A percentile compares a stretch with the other conserved stretches of the same genome.
phyloP scores from a whole-genome alignment of 164 flowering plant genomes.

The Umbilicus rupestris region DNA sequence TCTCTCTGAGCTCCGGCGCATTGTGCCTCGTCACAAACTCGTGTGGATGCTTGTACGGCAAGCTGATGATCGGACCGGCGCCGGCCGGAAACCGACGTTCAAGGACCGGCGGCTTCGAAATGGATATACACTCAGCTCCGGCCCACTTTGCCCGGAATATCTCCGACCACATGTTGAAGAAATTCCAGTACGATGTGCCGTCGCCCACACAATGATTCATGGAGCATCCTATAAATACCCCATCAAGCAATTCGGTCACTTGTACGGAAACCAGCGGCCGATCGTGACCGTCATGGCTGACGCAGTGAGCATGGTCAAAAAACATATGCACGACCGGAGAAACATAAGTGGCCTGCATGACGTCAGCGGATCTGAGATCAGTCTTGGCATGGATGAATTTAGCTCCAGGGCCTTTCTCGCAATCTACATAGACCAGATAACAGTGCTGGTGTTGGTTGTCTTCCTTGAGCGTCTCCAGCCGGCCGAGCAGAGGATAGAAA shows the following conservation, averaged over 20 bases:
- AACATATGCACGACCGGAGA: conserved; percentile 37
- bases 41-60: conserved; percentile 29
- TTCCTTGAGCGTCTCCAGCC: conserved; percentile 20
- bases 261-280: conserved; percentile 37
- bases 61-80: conserved; percentile 20
- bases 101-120: conserved; percentile 26
- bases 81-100: conserved; percentile 29
- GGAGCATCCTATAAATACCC: conserved; percentile 47
- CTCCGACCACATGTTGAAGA: conserved; percentile 40
- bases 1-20: conserved; percentile 23
- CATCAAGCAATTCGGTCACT: conserved; percentile 45
- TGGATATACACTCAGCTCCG: neutral
- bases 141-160: conserved; percentile 17
- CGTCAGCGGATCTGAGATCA: conserved; percentile 22
- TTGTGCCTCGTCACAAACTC: conserved; percentile 27
- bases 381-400: conserved; percentile 32
- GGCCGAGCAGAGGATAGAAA: conserved; percentile 48
- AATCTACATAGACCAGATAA: conserved; percentile 27
- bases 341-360: conserved; percentile 34
- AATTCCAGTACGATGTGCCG: conserved; percentile 50
- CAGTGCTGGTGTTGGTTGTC: conserved; percentile 22
- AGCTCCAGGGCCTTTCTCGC: conserved; percentile 39
- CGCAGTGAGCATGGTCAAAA: conserved; percentile 31
- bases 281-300: conserved; percentile 46
- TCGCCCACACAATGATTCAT: conserved; percentile 39